These are phyloP conservation scores for Phytophthora pseudosyringae DNA, from an alignment of 352 stramenopile species.

Conservation along the genomic window DNA sequence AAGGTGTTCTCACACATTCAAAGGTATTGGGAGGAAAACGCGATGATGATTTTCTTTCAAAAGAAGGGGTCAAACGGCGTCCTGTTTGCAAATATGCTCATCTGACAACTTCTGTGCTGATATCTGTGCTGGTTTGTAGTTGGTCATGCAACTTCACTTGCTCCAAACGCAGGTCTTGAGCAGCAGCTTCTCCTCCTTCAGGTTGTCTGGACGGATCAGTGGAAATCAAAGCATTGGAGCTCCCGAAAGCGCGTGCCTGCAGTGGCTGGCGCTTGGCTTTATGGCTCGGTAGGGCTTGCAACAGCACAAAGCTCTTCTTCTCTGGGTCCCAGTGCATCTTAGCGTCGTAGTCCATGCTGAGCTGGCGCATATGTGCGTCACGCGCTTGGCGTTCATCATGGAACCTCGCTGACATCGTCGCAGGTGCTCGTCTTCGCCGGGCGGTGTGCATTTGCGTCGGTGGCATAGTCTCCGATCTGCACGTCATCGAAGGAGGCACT, in stretches of 20 bases:
- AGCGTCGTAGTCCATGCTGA: constrained; percentile 39
- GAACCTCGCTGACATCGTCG: constrained; percentile 24
- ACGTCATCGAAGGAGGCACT: constrained; percentile 13
- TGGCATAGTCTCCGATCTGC: constrained; percentile 2
- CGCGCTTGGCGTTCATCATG: constrained; percentile 30
- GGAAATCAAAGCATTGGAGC: neutral
- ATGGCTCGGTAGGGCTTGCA: constrained; percentile 1
- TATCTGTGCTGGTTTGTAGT: constrained; percentile 21
- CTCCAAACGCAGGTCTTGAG: constrained; percentile 2
- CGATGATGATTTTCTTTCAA: constrained; percentile 12
- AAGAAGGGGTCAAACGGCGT: constrained; percentile 18
- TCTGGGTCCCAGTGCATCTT: constrained; percentile 54
- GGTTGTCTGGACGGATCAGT: constrained; percentile 8
- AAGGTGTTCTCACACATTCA: neutral
- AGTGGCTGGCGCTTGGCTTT: constrained; percentile 8
- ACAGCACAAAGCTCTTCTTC: constrained; percentile 39
- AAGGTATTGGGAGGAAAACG: constrained; percentile 1
- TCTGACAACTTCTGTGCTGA: constrained; percentile 18
- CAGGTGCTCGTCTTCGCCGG: constrained; percentile 13
- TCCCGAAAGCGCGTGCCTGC: neutral
- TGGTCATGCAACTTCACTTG: constrained; percentile 29
- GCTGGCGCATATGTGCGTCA: constrained; percentile 43
- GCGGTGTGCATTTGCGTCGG: constrained; percentile 19
- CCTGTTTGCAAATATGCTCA: constrained; percentile 7
- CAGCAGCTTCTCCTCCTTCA: constrained; percentile 4